These are phyloP conservation scores for Penicillium simplicissimum DNA, from an alignment of 495 filamentous ascomycete species.

Conservation along the genomic window DNA sequence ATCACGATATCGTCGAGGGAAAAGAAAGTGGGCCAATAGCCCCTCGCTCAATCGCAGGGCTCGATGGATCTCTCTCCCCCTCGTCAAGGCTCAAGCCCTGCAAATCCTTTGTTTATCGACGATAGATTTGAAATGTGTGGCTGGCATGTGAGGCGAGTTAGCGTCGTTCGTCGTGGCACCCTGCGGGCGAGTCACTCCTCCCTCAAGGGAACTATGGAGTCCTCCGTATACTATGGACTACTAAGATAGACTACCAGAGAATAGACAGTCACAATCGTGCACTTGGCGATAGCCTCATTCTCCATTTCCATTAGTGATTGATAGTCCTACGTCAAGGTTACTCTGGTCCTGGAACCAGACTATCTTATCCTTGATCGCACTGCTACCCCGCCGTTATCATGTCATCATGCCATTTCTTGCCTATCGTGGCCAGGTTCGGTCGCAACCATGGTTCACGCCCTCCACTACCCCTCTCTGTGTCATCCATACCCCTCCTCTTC, in stretches of 20 bases:
- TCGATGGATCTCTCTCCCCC: neutral
- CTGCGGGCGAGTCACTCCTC: conserved; percentile 2
- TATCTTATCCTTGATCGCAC: neutral
- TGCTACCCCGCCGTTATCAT: conserved; percentile 7
- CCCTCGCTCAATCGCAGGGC: conserved; percentile 6
- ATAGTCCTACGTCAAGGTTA: neutral
- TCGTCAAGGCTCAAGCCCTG: neutral
- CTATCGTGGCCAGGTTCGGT: no score
- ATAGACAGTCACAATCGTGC: neutral
- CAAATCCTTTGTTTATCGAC: conserved; percentile 14
- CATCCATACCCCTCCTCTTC: conserved; percentile 14
- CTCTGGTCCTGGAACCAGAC: neutral
- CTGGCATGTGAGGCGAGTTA: conserved; percentile 30
- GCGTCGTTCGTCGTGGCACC: conserved; percentile 25
- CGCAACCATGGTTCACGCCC: conserved; percentile 26
- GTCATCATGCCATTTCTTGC: neutral
- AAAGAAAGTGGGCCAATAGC: conserved; percentile 1
- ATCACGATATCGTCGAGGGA: neutral
- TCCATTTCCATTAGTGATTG: neutral
- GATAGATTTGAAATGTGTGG: conserved; percentile 21
- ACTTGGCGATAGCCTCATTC: neutral
- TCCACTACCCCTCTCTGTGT: conserved; percentile 21
- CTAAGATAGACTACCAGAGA: neutral
- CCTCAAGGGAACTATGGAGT: neutral
- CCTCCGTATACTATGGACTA: neutral